A percentile compares a stretch with the other conserved stretches of the same genome.
phyloP scores from a whole-genome alignment of 202 grass and related monocot species.

The Brachypodium distachyon region DNA sequence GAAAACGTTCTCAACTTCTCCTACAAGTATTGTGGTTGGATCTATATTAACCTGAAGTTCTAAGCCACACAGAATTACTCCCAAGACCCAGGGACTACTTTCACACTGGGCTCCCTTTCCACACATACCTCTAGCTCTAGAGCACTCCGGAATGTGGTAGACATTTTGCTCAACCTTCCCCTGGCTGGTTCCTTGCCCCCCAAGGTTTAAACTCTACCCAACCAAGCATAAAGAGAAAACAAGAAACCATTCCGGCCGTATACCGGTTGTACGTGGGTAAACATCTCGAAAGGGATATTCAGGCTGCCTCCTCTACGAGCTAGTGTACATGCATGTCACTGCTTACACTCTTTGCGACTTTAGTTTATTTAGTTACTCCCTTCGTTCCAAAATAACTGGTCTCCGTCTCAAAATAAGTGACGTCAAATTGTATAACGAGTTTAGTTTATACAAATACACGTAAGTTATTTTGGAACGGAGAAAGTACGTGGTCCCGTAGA shows the following conservation, averaged over 20 bases:
- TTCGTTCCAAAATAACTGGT: no score
- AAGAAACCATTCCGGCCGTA: background rate
- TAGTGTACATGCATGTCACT: background rate
- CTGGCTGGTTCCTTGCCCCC: conserved; percentile 2
- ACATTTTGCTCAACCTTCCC: background rate
- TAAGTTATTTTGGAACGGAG: no score
- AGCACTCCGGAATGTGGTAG: background rate
- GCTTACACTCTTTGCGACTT: background rate
- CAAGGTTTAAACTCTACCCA: conserved; percentile 1
- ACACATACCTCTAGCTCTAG: background rate
- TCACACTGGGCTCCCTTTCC: background rate
- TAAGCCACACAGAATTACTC: background rate
- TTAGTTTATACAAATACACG: no score
- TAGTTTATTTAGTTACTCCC: no score
- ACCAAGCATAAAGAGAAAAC: background rate
- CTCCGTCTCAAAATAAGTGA: no score
- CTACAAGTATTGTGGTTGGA: background rate
- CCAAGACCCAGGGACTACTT: background rate
- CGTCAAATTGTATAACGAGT: no score
- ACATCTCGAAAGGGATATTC: no score
- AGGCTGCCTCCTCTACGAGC: no score
- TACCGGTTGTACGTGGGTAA: no score
- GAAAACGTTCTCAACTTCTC: background rate
- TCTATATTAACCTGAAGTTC: background rate
- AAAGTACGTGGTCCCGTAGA: no score